Evolutionary conservation across 352 stramenopile genomes (phyloP).

Genomic region (Elongisporangium anandrum): DNA sequence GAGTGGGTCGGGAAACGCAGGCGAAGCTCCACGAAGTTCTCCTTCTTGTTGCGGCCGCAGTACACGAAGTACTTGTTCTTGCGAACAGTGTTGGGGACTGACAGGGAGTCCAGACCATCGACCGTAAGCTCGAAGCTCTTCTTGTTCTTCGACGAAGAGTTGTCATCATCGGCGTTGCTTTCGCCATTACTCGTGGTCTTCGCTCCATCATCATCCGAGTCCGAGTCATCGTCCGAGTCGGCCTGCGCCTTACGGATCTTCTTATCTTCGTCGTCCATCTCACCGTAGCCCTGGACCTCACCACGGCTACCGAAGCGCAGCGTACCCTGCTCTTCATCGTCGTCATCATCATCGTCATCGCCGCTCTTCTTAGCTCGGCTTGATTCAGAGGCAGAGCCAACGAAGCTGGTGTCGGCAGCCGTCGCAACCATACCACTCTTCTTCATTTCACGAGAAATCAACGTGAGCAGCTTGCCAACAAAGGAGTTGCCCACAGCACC

Average conservation of each 20-base stretch:
- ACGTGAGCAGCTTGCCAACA: constrained; percentile 89
- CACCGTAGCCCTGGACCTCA: constrained; percentile 85
- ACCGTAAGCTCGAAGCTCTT: constrained; percentile 26
- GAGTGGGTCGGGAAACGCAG: constrained; percentile 86
- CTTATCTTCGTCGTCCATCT: constrained; percentile 94
- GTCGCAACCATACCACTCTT: constrained; percentile 74
- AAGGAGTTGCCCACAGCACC: constrained; percentile 84
- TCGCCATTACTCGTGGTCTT: constrained; percentile 19
- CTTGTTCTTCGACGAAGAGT: constrained; percentile 21
- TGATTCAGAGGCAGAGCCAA: constrained; percentile 22
- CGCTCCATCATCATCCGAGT: constrained; percentile 52
- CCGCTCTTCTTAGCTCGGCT: constrained; percentile 44
- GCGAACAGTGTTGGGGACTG: constrained; percentile 66
- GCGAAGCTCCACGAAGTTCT: constrained; percentile 81
- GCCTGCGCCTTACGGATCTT: constrained; percentile 65
- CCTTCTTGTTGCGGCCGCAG: constrained; percentile 68
- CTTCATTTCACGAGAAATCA: constrained; percentile 95
- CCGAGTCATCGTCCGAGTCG: constrained; percentile 49
- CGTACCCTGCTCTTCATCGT: constrained; percentile 84
- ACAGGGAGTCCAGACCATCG: constrained; percentile 66
- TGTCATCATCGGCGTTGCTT: constrained; percentile 30
- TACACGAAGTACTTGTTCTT: constrained; percentile 89
- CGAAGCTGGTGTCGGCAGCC: constrained; percentile 41
- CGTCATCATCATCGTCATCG: constrained; percentile 83
- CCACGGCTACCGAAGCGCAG: constrained; percentile 75